A percentile compares a stretch with the other conserved stretches of the same genome.
Evolutionary conservation across 805 yeast genomes (phyloP).

Genomic region (Danielia reshetovae): DNA sequence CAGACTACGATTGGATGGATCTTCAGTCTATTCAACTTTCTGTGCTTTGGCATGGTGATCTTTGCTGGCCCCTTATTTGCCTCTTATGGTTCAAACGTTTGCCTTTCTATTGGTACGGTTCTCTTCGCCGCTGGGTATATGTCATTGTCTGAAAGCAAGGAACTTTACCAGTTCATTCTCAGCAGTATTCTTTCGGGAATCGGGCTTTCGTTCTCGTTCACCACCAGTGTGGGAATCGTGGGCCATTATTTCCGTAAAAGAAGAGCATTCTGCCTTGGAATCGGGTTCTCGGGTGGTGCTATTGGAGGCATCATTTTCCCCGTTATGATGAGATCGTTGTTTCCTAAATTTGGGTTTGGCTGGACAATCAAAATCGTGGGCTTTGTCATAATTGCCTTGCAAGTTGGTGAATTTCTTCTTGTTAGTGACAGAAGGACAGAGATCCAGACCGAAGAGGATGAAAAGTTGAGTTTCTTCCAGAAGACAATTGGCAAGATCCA

Average conservation of each 20-base stretch:
- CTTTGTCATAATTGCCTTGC: conserved; percentile 17
- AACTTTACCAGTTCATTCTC: conserved; percentile 23
- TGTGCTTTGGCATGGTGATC: conserved; percentile 22
- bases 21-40: conserved; percentile 23
- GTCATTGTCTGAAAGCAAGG: conserved; percentile 17
- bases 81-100: conserved; percentile 20
- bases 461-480: neutral
- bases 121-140: conserved; percentile 19
- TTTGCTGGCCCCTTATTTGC: conserved; percentile 27
- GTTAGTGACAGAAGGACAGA: conserved; percentile 19
- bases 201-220: conserved; percentile 24
- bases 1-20: conserved; percentile 26
- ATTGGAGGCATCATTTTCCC: conserved; percentile 29
- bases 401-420: conserved; percentile 13
- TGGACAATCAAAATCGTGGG: conserved; percentile 28
- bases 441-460: conserved; percentile 2
- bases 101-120: conserved; percentile 18
- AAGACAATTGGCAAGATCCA: conserved; percentile 14
- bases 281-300: conserved; percentile 29
- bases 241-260: conserved; percentile 25
- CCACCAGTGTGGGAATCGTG: conserved; percentile 20
- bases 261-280: conserved; percentile 26
- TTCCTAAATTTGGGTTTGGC: conserved; percentile 26
- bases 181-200: conserved; percentile 22
- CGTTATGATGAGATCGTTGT: conserved; percentile 22